phyloP scores from a whole-genome alignment of 1,284 basidiomycete genomes.

The Puccinia novopanici region DNA sequence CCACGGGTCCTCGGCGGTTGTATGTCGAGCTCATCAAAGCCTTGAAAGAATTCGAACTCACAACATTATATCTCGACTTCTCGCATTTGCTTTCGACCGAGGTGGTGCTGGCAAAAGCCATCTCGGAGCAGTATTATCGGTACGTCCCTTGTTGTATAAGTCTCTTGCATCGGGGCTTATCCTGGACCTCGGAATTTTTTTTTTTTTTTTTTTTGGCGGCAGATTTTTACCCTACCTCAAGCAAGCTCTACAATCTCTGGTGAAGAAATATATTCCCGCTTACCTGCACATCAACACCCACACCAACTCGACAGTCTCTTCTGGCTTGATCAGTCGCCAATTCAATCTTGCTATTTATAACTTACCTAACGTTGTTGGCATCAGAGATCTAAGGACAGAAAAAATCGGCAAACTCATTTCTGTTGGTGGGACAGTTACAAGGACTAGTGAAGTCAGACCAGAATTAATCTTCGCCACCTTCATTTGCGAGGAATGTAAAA shows the following conservation, averaged over 20 bases:
- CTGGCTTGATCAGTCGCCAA: constrained; percentile 85
- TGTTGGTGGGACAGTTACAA: constrained; percentile 93
- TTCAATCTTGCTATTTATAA: constrained; percentile 96
- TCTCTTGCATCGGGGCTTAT: background rate
- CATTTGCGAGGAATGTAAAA: constrained; percentile 83
- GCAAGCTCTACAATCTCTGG: constrained; percentile 83
- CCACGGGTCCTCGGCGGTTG: constrained; percentile 67
- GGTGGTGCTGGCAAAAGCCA: constrained; percentile 86
- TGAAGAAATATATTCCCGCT: constrained; percentile 82
- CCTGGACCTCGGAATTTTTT: constrained; percentile 20
- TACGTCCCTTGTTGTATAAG: constrained; percentile 53
- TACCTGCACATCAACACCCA: constrained; percentile 84
- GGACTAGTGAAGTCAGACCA: constrained; percentile 95
- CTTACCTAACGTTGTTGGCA: constrained; percentile 88
- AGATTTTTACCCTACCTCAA: constrained; percentile 88
- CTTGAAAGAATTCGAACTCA: constrained; percentile 88
- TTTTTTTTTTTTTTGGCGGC: background rate
- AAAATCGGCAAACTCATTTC: constrained; percentile 89
- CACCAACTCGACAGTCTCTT: constrained; percentile 61
- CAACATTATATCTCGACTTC: constrained; percentile 95
- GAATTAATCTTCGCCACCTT: constrained; percentile 93
- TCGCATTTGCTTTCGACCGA: constrained; percentile 84
- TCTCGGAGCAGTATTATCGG: constrained; percentile 91
- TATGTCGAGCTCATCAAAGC: constrained; percentile 90
- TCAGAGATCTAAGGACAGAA: constrained; percentile 89